Percentiles rank a stretch among this genome's conserved stretches.
Conservation (phyloP, 2,329 filamentous ascomycete species). For the Xenosphaeropsis pyriputrescens region DNA sequence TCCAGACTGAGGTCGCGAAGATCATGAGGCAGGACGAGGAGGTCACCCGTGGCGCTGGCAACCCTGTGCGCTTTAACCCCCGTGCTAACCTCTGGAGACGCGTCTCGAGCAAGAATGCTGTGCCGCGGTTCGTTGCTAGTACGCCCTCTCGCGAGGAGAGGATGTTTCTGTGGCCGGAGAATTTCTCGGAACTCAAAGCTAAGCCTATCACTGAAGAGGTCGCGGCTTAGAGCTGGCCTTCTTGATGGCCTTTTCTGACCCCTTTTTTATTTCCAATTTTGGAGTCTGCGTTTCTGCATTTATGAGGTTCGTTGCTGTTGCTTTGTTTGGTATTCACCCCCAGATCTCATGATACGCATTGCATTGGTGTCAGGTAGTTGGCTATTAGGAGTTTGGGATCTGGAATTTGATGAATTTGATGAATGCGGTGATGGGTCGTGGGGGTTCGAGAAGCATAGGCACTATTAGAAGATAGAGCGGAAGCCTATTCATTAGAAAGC, state of each 20-base stretch:
- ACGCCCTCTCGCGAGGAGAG: conserved; percentile 42
- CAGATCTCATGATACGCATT: too few species aligned
- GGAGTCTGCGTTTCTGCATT: too few species aligned
- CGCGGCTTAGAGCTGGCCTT: conserved; percentile 5
- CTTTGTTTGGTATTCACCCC: too few species aligned
- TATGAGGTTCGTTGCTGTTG: too few species aligned
- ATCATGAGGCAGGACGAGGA: conserved; percentile 44
- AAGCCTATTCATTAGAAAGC: too few species aligned
- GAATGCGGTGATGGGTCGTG: too few species aligned
- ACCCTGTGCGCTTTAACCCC: conserved; percentile 49
- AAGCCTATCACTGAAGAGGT: conserved; percentile 9
- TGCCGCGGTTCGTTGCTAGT: conserved; percentile 31
- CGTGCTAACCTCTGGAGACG: conserved; percentile 54
- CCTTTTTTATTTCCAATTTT: too few species aligned
- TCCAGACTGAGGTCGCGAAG: conserved; percentile 41
- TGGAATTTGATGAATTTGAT: too few species aligned
- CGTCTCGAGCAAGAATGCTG: conserved; percentile 39
- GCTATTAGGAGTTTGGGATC: too few species aligned
- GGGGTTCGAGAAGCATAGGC: too few species aligned
- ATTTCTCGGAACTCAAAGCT: conserved; percentile 28
- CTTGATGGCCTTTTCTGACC: not conserved
- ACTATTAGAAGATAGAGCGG: too few species aligned
- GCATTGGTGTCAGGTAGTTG: too few species aligned
- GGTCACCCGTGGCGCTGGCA: conserved; percentile 43
- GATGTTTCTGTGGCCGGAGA: conserved; percentile 47